Evolutionary conservation across 2,329 filamentous ascomycete genomes (phyloP).

Genomic region (Colletotrichum tropicicola): DNA sequence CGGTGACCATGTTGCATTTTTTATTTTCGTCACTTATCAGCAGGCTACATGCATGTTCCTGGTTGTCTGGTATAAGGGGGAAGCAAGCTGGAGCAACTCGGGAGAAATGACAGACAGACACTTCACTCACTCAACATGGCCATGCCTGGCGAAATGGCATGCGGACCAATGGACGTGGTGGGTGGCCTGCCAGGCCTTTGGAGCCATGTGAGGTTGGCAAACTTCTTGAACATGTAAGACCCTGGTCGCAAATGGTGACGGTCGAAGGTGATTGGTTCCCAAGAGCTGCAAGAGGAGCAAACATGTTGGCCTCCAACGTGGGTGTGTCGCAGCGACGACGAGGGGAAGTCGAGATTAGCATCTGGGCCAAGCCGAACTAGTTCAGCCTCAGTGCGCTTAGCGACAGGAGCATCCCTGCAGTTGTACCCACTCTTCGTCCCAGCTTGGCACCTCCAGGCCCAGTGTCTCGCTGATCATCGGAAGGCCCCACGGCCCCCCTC

Average conservation of each 20-base stretch:
- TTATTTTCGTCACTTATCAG: background rate
- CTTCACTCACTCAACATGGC: background rate
- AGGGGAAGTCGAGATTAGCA: slow-evolving; percentile 29
- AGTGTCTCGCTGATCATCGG: background rate
- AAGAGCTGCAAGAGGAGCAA: slow-evolving; percentile 24
- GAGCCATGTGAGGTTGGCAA: slow-evolving; percentile 3
- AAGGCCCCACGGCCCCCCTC: background rate
- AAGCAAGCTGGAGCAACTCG: too few relatives aligned
- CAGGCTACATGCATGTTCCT: background rate
- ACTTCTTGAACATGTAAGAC: background rate
- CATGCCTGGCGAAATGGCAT: background rate
- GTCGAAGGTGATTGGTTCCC: slow-evolving; percentile 17
- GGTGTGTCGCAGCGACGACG: background rate
- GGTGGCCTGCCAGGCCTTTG: background rate
- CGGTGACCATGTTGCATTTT: background rate
- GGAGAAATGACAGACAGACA: too few relatives aligned
- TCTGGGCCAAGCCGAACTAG: slow-evolving; percentile 15
- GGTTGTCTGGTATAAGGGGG: too few relatives aligned
- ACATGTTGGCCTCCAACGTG: background rate
- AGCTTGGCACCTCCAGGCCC: background rate
- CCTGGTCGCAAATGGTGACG: background rate
- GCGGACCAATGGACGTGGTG: background rate
- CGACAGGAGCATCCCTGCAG: background rate
- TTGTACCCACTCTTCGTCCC: background rate
- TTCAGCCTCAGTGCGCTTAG: slow-evolving; percentile 15